phyloP scores from a whole-genome alignment of 78 protist genomes.

The Dictyostelium firmibasis region DNA sequence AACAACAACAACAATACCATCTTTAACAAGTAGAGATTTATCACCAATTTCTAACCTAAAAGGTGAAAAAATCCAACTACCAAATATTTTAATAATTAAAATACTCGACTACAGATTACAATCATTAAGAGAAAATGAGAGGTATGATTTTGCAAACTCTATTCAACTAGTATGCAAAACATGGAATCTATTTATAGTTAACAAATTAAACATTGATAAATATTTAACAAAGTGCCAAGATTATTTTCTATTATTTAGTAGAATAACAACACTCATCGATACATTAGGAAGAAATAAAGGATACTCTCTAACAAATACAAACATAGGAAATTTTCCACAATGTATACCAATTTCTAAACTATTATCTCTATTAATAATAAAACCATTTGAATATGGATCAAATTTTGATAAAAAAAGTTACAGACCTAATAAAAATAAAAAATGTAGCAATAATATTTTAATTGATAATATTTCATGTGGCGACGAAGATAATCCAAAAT shows the following conservation, averaged over 20 bases:
- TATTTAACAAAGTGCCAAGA: not conserved
- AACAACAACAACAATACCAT: too few relatives aligned
- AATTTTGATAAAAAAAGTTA: not conserved
- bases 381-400: not conserved
- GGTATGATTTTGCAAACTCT: not conserved
- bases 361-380: not conserved
- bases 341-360: not conserved
- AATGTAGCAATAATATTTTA: too few relatives aligned
- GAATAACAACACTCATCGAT: not conserved
- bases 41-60: not conserved
- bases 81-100: not conserved
- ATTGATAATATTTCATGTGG: not conserved
- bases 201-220: not conserved
- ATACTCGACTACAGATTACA: not conserved
- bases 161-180: not conserved
- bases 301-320: not conserved
- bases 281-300: not conserved
- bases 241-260: not conserved
- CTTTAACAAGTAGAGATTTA: too few relatives aligned
- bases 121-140: not conserved
- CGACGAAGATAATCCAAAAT: not conserved
- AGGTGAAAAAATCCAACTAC: not conserved
- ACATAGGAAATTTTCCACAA: not conserved
- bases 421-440: not conserved
- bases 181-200: not conserved